These are phyloP conservation scores for Myriosclerotinia duriaeana DNA, from an alignment of 2,329 filamentous ascomycete species.

Conservation along the genomic window DNA sequence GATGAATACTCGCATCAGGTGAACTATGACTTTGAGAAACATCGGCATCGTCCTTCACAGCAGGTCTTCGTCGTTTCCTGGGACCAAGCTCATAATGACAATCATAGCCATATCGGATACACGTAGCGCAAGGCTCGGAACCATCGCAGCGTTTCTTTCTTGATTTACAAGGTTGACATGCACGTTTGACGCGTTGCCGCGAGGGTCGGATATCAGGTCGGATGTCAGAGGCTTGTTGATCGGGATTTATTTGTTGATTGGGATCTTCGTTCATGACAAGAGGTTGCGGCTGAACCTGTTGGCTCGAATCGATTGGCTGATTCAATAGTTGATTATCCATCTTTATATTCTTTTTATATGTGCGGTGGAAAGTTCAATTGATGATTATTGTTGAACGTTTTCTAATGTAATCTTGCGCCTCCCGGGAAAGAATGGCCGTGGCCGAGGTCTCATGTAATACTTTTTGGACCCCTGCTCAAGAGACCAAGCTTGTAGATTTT, in stretches of 20 bases:
- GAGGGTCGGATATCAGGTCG: slow-evolving; percentile 22
- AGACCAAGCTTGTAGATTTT: no score
- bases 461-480: background rate
- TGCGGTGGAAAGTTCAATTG: background rate
- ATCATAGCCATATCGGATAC: slow-evolving; percentile 18
- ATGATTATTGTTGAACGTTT: background rate
- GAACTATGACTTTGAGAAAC: slow-evolving; percentile 21
- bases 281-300: slow-evolving; percentile 3
- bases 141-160: slow-evolving; percentile 24
- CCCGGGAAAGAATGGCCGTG: background rate
- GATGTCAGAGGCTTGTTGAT: slow-evolving; percentile 16
- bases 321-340: slow-evolving; percentile 11
- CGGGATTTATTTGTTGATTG: slow-evolving; percentile 10
- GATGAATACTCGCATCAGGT: slow-evolving; percentile 14
- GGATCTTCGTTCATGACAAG: background rate
- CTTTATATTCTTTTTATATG: background rate
- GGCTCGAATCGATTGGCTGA: background rate
- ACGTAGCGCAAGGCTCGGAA: slow-evolving; percentile 21
- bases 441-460: background rate
- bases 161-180: slow-evolving; percentile 23
- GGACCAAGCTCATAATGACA: slow-evolving; percentile 23
- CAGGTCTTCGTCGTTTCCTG: slow-evolving; percentile 17
- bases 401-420: background rate
- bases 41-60: slow-evolving; percentile 19
- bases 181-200: slow-evolving; percentile 23